Evolutionary conservation across 2,329 filamentous ascomycete species (phyloP).

Genomic region (Reticulascus tulasneorum): DNA sequence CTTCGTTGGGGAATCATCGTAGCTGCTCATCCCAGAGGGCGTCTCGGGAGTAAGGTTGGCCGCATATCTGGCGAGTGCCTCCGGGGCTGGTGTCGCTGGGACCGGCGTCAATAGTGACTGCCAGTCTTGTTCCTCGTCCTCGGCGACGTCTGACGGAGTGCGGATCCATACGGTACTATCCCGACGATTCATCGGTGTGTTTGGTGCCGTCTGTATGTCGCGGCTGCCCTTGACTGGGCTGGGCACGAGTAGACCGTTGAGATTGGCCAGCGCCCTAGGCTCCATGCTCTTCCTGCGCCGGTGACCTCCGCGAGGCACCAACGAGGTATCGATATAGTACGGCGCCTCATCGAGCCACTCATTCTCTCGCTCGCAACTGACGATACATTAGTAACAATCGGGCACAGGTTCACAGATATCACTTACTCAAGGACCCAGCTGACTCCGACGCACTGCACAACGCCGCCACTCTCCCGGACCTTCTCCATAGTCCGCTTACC

Average conservation of each 20-base stretch:
- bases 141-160: constrained; percentile 44
- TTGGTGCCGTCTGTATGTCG: constrained; percentile 33
- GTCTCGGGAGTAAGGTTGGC: constrained; percentile 44
- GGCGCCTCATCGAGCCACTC: constrained; percentile 70
- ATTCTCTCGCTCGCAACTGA: constrained; percentile 70
- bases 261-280: constrained; percentile 64
- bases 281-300: constrained; percentile 80
- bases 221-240: constrained; percentile 28
- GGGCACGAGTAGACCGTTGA: constrained; percentile 60
- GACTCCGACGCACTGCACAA: constrained; percentile 82
- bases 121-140: constrained; percentile 36
- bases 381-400: not conserved
- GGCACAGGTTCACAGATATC: not conserved
- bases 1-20: constrained; percentile 31
- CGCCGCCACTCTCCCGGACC: constrained; percentile 65
- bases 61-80: constrained; percentile 49
- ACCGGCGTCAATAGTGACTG: constrained; percentile 49
- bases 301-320: constrained; percentile 65
- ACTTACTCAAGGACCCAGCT: constrained; percentile 86
- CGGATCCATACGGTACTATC: constrained; percentile 53
- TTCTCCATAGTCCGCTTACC: constrained; percentile 77
- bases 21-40: constrained; percentile 29
- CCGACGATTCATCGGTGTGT: constrained; percentile 47
- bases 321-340: constrained; percentile 65
- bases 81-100: constrained; percentile 55